A percentile compares a stretch with the other conserved stretches of the same genome.
phyloP scores from a whole-genome alignment of 2,329 filamentous ascomycete genomes.

The Sporothrix euskadiensis region DNA sequence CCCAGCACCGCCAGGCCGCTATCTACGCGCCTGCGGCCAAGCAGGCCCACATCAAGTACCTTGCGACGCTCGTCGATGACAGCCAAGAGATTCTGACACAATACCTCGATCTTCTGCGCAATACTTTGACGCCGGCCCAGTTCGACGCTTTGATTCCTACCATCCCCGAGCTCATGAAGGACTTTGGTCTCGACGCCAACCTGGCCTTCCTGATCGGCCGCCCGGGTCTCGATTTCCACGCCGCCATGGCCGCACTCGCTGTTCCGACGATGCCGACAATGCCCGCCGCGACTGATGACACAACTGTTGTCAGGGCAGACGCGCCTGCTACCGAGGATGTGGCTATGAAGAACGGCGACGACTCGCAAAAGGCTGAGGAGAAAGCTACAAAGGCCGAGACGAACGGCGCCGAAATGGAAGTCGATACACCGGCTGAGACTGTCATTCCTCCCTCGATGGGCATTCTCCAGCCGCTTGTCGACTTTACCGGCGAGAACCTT shows the following conservation, averaged over 20 bases:
- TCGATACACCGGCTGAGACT: background rate
- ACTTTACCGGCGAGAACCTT: constrained; percentile 62
- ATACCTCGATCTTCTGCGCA: constrained; percentile 85
- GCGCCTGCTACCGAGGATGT: background rate
- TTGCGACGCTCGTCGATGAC: constrained; percentile 87
- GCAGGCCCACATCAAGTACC: constrained; percentile 80
- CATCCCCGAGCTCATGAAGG: constrained; percentile 69
- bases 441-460: constrained; percentile 53
- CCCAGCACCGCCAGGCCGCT: constrained; percentile 86
- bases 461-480: constrained; percentile 68
- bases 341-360: constrained; percentile 3
- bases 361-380: background rate
- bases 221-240: constrained; percentile 64
- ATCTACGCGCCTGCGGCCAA: constrained; percentile 71
- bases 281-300: background rate
- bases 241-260: constrained; percentile 42
- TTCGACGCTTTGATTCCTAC: constrained; percentile 79
- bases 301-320: background rate
- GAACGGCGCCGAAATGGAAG: constrained; percentile 40
- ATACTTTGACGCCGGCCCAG: constrained; percentile 70
- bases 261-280: background rate
- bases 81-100: constrained; percentile 82
- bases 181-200: constrained; percentile 76
- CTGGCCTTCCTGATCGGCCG: constrained; percentile 85
- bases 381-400: background rate